Base-by-base conservation (phyloP, 164 flowering plant genomes). In the Aristolochia californica region DNA sequence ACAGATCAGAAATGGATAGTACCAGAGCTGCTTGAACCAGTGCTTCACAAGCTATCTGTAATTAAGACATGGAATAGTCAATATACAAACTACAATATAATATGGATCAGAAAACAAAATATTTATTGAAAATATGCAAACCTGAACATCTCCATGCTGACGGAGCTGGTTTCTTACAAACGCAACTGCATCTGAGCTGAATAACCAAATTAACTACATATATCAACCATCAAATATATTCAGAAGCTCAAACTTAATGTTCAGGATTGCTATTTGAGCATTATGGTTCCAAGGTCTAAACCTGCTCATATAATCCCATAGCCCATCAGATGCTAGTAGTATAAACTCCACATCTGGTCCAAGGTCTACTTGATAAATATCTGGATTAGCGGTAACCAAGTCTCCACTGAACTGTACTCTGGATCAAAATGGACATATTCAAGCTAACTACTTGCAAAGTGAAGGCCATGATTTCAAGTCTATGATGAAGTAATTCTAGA, bases 291-390 rank as follows among this genome's bases (percentile, higher is more conserved):
- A 48, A 20, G 47, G 55, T 20, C n/a, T 61, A 43, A 34, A 93
- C 99, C 96, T 85, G 61, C 73, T 85, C 65, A 93, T 81, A 77
- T 93, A 93, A 72, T 93, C 99, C 99, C 96, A 93, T 56, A 93
- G 75, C 45, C 98, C 98, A 79, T 93, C 98, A 60, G 97, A 83
- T 55, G 98, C 97, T 68, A 93, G 74, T 26, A 93, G 20, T 58
- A 89, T 13, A 63, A 87, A 89, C 64, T 89, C 98, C 54, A 78
- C 80, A 74, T 87, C 98, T 48, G 86, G 63, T 43, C 83, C 87
- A 28, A 93, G 84, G 69, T 72, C 44, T 30, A 78, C 78, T 73
- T 79, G 78, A 58, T 59, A 79, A 48, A 85, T 61, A 60, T 93
- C 97, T 62, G 97, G 98, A 58, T 73, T 62, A 56, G 96, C 83